Evolutionary conservation across 345 rosid species (phyloP).

Genomic region (Rhizophora apiculata): DNA sequence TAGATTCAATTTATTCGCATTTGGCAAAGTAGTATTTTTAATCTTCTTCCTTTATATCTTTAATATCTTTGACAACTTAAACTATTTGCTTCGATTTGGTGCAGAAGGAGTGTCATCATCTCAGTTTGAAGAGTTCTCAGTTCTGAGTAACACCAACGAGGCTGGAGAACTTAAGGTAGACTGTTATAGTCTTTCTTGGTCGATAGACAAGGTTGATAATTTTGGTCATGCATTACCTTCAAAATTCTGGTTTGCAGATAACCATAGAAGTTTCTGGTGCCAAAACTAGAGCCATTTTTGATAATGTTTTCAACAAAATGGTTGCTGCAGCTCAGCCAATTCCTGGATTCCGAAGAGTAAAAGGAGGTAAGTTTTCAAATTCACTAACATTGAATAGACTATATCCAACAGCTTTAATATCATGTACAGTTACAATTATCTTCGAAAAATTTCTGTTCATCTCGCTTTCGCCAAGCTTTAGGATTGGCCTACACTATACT

Average conservation of each 20-base stretch:
- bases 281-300: constrained; percentile 58
- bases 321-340: constrained; percentile 97
- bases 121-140: constrained; percentile 44
- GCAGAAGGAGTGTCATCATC: constrained; percentile 43
- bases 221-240: background rate
- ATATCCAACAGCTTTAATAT: too few relatives aligned
- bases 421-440: too few relatives aligned
- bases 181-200: background rate
- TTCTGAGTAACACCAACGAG: constrained; percentile 26
- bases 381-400: background rate
- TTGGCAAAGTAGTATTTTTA: background rate
- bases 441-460: too few relatives aligned
- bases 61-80: background rate
- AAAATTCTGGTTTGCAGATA: constrained; percentile 37
- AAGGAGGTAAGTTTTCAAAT: constrained; percentile 61
- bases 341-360: constrained; percentile 88
- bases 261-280: constrained; percentile 62
- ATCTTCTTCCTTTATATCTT: background rate
- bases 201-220: constrained; percentile 1
- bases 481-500: background rate
- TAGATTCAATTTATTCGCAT: constrained; percentile 10
- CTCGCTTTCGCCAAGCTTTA: background rate
- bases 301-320: constrained; percentile 74
- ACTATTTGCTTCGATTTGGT: constrained; percentile 29
- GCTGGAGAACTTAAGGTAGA: constrained; percentile 45